phyloP scores from a whole-genome alignment of 768 basidiomycete species.

The Lentinula detonsa region DNA sequence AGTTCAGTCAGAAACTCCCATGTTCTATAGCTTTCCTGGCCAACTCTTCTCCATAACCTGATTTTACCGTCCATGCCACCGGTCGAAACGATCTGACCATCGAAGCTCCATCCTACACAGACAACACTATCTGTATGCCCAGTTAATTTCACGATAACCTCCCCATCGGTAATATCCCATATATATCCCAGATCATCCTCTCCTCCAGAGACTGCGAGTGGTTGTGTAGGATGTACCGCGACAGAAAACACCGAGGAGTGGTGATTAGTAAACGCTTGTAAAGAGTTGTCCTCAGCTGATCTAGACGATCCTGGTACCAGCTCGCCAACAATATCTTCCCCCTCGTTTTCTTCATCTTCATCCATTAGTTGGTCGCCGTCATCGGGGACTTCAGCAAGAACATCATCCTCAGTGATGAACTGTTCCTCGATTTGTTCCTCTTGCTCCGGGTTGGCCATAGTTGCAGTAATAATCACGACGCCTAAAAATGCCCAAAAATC shows the following conservation, averaged over 20 bases:
- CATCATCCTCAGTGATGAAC: constrained; percentile 63
- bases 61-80: constrained; percentile 98
- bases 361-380: constrained; percentile 71
- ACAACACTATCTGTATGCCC: constrained; percentile 94
- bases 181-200: constrained; percentile 95
- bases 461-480: constrained; percentile 8
- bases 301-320: constrained; percentile 35
- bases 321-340: constrained; percentile 32
- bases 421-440: constrained; percentile 49
- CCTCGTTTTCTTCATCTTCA: constrained; percentile 54
- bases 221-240: constrained; percentile 74
- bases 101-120: constrained; percentile 68
- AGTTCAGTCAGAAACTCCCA: constrained; percentile 97
- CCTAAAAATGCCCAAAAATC: neutral
- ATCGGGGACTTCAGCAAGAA: constrained; percentile 56
- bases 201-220: constrained; percentile 86
- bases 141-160: constrained; percentile 75
- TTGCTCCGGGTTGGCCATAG: constrained; percentile 23
- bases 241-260: constrained; percentile 77
- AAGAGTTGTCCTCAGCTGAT: constrained; percentile 50
- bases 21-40: constrained; percentile 60
- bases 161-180: constrained; percentile 82
- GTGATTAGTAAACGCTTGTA: constrained; percentile 68
- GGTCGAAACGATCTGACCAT: constrained; percentile 91
- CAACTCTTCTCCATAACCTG: constrained; percentile 85